phyloP scores from a whole-genome alignment of 805 yeast species.

The Lipomyces lipofer region DNA sequence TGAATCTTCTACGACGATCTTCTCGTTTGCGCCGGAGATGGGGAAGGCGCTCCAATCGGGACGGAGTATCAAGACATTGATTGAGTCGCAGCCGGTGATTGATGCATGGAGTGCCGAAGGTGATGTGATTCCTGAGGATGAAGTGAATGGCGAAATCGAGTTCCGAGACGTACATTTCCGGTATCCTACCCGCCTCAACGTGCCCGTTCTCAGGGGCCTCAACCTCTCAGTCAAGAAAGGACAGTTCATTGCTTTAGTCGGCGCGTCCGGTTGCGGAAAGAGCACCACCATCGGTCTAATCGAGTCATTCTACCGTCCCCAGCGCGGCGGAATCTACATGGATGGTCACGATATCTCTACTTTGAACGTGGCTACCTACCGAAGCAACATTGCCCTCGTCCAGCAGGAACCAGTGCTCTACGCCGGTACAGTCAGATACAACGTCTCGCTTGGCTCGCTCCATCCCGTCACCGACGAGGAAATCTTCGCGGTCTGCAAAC shows the following conservation, averaged over 20 bases:
- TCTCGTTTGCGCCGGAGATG: slow-evolving; percentile 48
- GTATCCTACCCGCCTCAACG: slow-evolving; percentile 39
- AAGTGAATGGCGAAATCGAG: slow-evolving; percentile 53
- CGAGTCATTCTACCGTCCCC: slow-evolving; percentile 52
- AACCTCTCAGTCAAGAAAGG: slow-evolving; percentile 61
- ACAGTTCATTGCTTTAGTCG: slow-evolving; percentile 85
- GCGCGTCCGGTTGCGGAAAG: slow-evolving; percentile 67
- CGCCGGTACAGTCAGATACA: slow-evolving; percentile 61
- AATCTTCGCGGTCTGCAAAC: slow-evolving; percentile 46
- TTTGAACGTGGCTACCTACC: slow-evolving; percentile 51
- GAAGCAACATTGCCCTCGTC: slow-evolving; percentile 58
- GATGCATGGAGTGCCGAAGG: slow-evolving; percentile 41
- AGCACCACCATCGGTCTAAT: slow-evolving; percentile 52
- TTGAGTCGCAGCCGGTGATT: slow-evolving; percentile 41
- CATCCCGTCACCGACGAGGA: slow-evolving; percentile 41
- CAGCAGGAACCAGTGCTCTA: slow-evolving; percentile 62
- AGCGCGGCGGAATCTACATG: slow-evolving; percentile 50
- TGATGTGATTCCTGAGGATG: slow-evolving; percentile 28
- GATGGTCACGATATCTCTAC: slow-evolving; percentile 54
- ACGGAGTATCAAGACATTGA: slow-evolving; percentile 39
- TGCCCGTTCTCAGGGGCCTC: slow-evolving; percentile 36
- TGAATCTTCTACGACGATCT: slow-evolving; percentile 46
- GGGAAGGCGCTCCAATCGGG: slow-evolving; percentile 47
- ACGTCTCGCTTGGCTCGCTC: slow-evolving; percentile 51
- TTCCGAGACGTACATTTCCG: slow-evolving; percentile 44